Evolutionary conservation across 768 basidiomycete genomes (phyloP), one percentile per base, ranked within the genome.

Genomic region (Boletus tylopilopsis): DNA sequence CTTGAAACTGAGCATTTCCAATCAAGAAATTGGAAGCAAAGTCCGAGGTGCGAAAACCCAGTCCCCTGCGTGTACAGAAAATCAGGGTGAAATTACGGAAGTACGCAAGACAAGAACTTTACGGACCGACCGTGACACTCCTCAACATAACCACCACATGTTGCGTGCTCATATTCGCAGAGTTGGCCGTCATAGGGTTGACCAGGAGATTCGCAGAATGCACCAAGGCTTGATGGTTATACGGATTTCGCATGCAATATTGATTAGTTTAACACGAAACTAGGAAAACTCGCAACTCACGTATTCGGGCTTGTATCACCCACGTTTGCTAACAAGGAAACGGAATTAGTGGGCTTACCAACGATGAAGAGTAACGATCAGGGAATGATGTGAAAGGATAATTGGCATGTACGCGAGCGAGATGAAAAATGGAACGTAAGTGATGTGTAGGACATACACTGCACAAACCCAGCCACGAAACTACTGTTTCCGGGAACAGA

Each of bases 291-390:
- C 9, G 21, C 41, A 40, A 73, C 84, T 61, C 50, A 87, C 84
- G 84, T 88, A 63, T 91, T 90, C 12, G 87, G 87, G 53, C 76
- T 86, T 24, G 84, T 86, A 60, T 88, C 86, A 4, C 88, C 86
- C 36, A 90, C 86, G 53, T 88, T 88, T n/a, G 86, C 85, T 87
- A 53, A 30, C 21, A 45, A 46, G 1, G 10, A 16, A 47, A 37
- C 6, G 6, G 19, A 0, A 9, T 60, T 32, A 54, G 47, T n/a
- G 19, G 32, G 18, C 12, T 4, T 8, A 35, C 10, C 19, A n/a
- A n/a, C n/a, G n/a, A 45, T 1, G 16, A 6, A 22, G 19, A 22
- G 1, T 1, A 8, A 27, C n/a, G 4, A 15, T n/a, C 0, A 36
- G 12, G 37, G 41, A 27, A 6, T 0, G 24, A 4, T 22, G 18